Base-by-base conservation (phyloP, 2,329 filamentous ascomycete species). In the Sphaerostilbella broomeana region DNA sequence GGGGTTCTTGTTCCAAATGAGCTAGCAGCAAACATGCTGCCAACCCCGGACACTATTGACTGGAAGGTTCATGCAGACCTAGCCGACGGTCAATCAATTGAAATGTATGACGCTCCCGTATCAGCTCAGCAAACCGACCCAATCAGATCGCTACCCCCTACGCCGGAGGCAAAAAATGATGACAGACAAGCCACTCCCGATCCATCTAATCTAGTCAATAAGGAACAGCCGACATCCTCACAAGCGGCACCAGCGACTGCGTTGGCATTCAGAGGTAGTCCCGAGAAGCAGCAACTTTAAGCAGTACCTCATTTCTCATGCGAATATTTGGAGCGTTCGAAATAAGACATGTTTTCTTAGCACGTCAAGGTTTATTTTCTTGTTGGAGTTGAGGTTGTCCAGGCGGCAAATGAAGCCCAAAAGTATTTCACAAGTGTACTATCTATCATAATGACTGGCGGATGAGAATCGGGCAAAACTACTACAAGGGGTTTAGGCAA, bases 211-310 rank as follows among this genome's bases (percentile, higher is more conserved):
- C 40, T 35, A 21, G 36, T 32, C 25, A 29, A 31, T 19, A 40
- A 43, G 32, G 39, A 28, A 13, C 42, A 47, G 18, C 54, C 55
- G 8, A 50, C 54, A 15, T 62, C 60, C 4, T 51, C 60, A 10
- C 51, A 53, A 8, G 47, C 57, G 6, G 55, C 61, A 24, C 55
- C 62, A 35, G 54, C 66, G 18, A 70, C 68, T 11, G 60, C 72
- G 20, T 58, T 81, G 50, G 74, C 77, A 51, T 75, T 76, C 62
- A 72, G 77, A 52, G 72, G 73, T 48, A 80, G 76, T 51, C 76
- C 77, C 17, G 77, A 80, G 53, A 79, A 79, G 61, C 52, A 63
- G 35, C 61, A 49, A 10, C 24, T 20, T 10, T 25, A 62, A 22
- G 51, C 56, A 7, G 50, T 44, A 17, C 47, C 15, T 49, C 36